These are phyloP conservation scores for Rhazya stricta DNA, from an alignment of 257 asterid genomes.

Conservation along the genomic window DNA sequence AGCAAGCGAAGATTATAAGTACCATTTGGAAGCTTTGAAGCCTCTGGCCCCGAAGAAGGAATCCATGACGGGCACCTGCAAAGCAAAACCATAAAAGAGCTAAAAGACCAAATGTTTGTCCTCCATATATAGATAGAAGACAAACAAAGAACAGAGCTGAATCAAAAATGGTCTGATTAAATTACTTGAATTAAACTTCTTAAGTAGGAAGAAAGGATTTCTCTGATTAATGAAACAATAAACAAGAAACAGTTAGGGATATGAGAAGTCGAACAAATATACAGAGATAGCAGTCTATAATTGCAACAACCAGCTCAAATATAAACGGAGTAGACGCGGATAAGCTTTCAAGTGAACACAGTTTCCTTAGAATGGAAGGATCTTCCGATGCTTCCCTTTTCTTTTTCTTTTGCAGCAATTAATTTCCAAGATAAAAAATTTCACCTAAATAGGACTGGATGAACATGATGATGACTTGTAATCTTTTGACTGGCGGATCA, in stretches of 20 bases:
- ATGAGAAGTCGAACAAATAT: background rate
- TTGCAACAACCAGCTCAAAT: constrained; percentile 32
- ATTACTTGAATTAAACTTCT: constrained; percentile 2
- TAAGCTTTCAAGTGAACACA: constrained; percentile 8
- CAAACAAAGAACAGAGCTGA: background rate
- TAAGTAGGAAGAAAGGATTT: background rate
- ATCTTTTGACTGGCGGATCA: no score
- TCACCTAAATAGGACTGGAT: background rate
- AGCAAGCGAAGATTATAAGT: constrained; percentile 11
- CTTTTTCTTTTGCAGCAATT: background rate
- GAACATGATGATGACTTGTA: background rate
- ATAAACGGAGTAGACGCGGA: constrained; percentile 38
- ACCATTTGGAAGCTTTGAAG: constrained; percentile 90
- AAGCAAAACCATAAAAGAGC: background rate
- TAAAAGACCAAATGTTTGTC: background rate
- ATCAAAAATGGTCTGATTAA: background rate
- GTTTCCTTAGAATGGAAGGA: constrained; percentile 25
- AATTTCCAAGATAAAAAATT: background rate
- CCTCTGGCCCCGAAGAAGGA: constrained; percentile 78
- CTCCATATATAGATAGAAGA: background rate
- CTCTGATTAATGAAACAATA: background rate
- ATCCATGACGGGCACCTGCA: constrained; percentile 43
- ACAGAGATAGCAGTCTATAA: background rate
- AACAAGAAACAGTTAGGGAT: background rate
- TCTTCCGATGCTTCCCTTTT: background rate